A percentile compares a stretch with the other conserved stretches of the same genome.
phyloP scores from a whole-genome alignment of 495 filamentous ascomycete genomes.

The Penicillium ochrochloron region DNA sequence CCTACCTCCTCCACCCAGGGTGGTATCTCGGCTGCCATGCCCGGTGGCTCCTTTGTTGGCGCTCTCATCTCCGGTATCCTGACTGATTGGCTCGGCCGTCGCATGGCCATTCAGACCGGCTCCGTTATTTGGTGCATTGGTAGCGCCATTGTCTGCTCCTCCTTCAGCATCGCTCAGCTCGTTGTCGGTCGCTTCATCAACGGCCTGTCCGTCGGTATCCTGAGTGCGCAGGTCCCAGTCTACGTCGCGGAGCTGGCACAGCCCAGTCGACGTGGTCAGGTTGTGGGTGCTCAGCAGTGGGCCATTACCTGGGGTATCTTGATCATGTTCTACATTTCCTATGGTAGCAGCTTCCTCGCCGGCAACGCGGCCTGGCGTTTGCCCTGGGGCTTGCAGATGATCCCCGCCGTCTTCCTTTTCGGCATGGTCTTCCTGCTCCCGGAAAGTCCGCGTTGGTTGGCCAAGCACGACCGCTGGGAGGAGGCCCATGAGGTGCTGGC shows the following conservation, averaged over 20 bases:
- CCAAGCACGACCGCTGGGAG: conserved; percentile 71
- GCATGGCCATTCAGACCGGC: conserved; percentile 64
- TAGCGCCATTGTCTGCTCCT: conserved; percentile 67
- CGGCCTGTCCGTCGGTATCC: conserved; percentile 73
- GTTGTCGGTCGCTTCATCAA: conserved; percentile 76
- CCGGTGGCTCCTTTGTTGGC: conserved; percentile 71
- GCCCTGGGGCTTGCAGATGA: conserved; percentile 76
- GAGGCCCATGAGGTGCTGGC: conserved; percentile 64
- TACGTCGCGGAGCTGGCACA: conserved; percentile 76
- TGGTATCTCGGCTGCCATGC: conserved; percentile 70
- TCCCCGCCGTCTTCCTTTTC: conserved; percentile 67
- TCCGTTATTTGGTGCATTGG: conserved; percentile 68
- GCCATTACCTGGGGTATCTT: conserved; percentile 79
- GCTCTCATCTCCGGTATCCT: conserved; percentile 66
- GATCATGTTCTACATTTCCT: conserved; percentile 67
- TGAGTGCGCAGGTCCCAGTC: conserved; percentile 76
- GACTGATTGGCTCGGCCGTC: conserved; percentile 68
- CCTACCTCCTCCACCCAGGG: conserved; percentile 55
- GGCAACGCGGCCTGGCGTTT: conserved; percentile 63
- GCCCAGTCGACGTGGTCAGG: conserved; percentile 69
- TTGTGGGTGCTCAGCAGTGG: conserved; percentile 75
- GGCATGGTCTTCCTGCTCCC: conserved; percentile 65
- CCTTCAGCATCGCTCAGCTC: conserved; percentile 74
- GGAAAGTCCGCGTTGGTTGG: conserved; percentile 77
- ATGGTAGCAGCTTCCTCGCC: conserved; percentile 64